Percentiles rank a stretch among this genome's conserved stretches.
phyloP scores from a whole-genome alignment of 140 eudicot genomes.

The Bidens hawaiensis region DNA sequence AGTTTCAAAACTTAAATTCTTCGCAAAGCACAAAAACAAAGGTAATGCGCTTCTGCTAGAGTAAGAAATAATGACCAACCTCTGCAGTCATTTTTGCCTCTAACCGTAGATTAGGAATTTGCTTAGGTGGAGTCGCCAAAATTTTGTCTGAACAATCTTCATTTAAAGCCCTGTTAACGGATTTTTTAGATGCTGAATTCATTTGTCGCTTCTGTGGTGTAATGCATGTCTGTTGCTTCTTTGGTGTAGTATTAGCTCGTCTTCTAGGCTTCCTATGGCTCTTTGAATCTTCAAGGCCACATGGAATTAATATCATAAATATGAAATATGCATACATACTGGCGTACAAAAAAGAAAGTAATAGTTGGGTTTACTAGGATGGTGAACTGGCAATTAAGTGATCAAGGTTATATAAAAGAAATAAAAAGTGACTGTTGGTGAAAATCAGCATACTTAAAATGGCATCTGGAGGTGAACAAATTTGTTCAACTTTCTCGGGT shows the following conservation, averaged over 20 bases:
- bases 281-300: conserved; percentile 36
- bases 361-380: conserved; percentile 4
- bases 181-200: conserved; percentile 32
- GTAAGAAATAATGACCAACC: conserved; percentile 46
- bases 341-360: background rate
- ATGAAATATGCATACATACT: background rate
- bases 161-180: conserved; percentile 20
- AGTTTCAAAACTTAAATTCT: background rate
- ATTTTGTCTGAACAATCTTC: conserved; percentile 32
- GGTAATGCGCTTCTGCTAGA: background rate
- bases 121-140: conserved; percentile 37
- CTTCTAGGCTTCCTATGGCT: conserved; percentile 38
- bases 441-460: conserved; percentile 42
- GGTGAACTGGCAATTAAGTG: background rate
- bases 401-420: background rate
- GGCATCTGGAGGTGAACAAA: conserved; percentile 40
- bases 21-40: background rate
- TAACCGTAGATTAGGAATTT: conserved; percentile 68
- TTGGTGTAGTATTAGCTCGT: conserved; percentile 27
- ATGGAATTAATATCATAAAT: background rate
- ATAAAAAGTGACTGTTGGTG: background rate
- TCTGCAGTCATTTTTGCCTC: conserved; percentile 92
- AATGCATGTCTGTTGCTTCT: conserved; percentile 26
- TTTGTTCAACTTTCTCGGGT: conserved; percentile 34
- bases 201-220: conserved; percentile 43